Evolutionary conservation across 1,284 basidiomycete genomes (phyloP).

Genomic region (Phylloporus gajari): DNA sequence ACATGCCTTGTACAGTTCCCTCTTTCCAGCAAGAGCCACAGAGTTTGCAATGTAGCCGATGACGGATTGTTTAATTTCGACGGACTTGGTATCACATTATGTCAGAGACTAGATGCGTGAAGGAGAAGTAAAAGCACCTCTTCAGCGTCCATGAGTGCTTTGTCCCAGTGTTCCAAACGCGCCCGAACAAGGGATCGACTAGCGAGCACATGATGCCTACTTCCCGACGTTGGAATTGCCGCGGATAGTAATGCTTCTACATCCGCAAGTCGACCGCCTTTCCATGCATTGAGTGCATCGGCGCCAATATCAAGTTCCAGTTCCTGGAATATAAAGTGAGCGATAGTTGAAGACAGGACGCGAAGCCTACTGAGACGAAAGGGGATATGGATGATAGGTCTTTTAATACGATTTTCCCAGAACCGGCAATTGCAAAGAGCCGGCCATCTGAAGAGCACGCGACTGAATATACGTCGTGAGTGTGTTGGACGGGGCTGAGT

Average conservation of each 20-base stretch:
- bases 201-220: constrained; percentile 11
- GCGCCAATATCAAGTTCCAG: too few species aligned
- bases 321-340: too few species aligned
- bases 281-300: too few species aligned
- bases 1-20: neutral
- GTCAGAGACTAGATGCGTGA: neutral
- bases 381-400: too few species aligned
- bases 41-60: neutral
- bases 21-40: neutral
- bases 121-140: neutral
- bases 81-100: neutral
- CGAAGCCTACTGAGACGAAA: too few species aligned
- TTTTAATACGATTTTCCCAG: too few species aligned
- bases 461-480: too few species aligned
- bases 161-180: constrained; percentile 4
- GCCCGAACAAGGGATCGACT: constrained; percentile 14
- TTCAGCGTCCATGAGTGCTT: constrained; percentile 15
- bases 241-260: neutral
- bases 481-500: too few species aligned
- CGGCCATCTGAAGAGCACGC: too few species aligned
- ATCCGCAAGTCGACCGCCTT: neutral
- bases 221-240: neutral
- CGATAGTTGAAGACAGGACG: too few species aligned
- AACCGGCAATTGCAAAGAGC: too few species aligned
- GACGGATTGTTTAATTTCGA: neutral